Conservation (phyloP, 768 basidiomycete species). For the Hemileccinum rubropunctum region DNA sequence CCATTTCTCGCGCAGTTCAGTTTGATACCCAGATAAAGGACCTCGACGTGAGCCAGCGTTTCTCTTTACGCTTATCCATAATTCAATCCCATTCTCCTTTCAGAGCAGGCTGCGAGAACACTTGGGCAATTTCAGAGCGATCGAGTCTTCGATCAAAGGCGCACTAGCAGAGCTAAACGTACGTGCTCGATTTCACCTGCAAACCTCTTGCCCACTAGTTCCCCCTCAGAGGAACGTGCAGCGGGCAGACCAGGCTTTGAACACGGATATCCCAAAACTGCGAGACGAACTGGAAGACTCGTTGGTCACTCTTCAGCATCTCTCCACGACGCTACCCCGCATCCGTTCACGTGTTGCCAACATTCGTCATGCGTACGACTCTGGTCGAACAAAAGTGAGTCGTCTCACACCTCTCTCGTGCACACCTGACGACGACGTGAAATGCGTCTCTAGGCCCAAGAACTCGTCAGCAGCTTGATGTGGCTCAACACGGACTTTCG, state of each 20-base stretch:
- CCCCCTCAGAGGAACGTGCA: constrained; percentile 54
- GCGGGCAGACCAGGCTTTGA: constrained; percentile 57
- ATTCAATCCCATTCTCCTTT: neutral
- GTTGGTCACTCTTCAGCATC: constrained; percentile 51
- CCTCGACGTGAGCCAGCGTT: constrained; percentile 44
- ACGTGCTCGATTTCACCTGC: constrained; percentile 11
- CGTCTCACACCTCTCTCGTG: neutral
- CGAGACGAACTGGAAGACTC: constrained; percentile 60
- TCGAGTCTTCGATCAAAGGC: constrained; percentile 67
- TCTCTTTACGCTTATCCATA: neutral
- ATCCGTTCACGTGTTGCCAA: constrained; percentile 60
- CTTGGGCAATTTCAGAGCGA: constrained; percentile 71
- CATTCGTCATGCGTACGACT: constrained; percentile 66
- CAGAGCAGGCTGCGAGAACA: constrained; percentile 67
- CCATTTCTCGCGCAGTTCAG: constrained; percentile 45
- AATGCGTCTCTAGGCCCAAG: constrained; percentile 47
- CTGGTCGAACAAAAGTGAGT: constrained; percentile 63
- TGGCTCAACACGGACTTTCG: constrained; percentile 82
- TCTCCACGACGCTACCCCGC: constrained; percentile 57
- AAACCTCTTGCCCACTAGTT: neutral
- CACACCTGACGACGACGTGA: neutral
- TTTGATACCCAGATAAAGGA: constrained; percentile 61
- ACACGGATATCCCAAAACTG: constrained; percentile 61
- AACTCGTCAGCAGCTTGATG: constrained; percentile 58
- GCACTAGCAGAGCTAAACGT: constrained; percentile 62